These are phyloP conservation scores for Annulohypoxylon moriforme DNA, from an alignment of 495 filamentous ascomycete species.

Conservation along the genomic window DNA sequence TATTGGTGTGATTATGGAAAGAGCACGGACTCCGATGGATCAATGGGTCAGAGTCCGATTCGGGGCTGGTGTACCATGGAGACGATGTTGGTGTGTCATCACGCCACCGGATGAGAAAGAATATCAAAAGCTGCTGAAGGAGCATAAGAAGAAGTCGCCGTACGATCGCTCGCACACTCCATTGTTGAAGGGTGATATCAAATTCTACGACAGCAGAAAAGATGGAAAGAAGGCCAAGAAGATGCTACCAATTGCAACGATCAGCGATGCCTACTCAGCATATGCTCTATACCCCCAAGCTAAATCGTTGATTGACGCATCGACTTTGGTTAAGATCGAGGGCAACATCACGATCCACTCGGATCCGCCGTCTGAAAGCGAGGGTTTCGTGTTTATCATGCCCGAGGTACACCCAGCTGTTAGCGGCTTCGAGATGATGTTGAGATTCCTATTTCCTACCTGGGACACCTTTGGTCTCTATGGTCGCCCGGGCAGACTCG, in stretches of 20 bases:
- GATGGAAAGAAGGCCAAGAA: slow-evolving; percentile 90
- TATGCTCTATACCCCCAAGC: slow-evolving; percentile 97
- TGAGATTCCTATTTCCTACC: slow-evolving; percentile 93
- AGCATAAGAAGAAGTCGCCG: slow-evolving; percentile 83
- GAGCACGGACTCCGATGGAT: slow-evolving; percentile 77
- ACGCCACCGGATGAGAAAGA: slow-evolving; percentile 93
- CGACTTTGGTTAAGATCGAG: slow-evolving; percentile 93
- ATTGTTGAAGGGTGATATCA: slow-evolving; percentile 84
- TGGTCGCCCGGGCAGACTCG: slow-evolving; percentile 85
- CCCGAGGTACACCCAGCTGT: slow-evolving; percentile 92
- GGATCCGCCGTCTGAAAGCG: slow-evolving; percentile 74
- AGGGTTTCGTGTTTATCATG: slow-evolving; percentile 98
- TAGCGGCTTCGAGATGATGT: slow-evolving; percentile 93
- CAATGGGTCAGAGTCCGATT: slow-evolving; percentile 98
- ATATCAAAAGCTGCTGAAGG: slow-evolving; percentile 81
- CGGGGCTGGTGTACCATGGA: slow-evolving; percentile 95
- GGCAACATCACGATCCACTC: slow-evolving; percentile 88
- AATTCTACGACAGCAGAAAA: slow-evolving; percentile 85
- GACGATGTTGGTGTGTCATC: slow-evolving; percentile 95
- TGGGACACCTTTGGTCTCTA: slow-evolving; percentile 95
- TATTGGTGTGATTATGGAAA: slow-evolving; percentile 86
- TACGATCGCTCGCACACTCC: slow-evolving; percentile 76
- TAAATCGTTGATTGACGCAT: slow-evolving; percentile 91
- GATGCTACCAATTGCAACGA: slow-evolving; percentile 85
- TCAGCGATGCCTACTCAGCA: slow-evolving; percentile 89